Percentiles rank a stretch among this genome's conserved stretches.
Conservation (phyloP, 129 eudicot genomes). For the Silybum marianum region DNA sequence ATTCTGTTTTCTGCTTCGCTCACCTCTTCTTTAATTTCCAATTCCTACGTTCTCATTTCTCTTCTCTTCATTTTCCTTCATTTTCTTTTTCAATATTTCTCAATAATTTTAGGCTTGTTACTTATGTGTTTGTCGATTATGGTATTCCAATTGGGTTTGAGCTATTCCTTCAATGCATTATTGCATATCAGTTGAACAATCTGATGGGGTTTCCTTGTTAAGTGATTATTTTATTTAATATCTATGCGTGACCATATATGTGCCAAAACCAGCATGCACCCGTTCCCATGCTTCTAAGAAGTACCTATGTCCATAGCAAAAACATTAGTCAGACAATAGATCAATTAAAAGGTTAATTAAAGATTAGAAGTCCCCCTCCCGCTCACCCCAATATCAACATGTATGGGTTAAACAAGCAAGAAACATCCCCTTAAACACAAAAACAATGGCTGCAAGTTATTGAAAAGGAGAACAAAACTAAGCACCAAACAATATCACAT, state of each 20-base stretch:
- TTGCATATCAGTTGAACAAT: not conserved
- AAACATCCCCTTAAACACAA: not conserved
- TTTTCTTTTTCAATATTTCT: not conserved
- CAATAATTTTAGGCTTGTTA: not conserved
- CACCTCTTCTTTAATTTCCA: not conserved
- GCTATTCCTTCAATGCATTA: conserved; percentile 8
- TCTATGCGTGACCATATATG: conserved; percentile 3
- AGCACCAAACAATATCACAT: conserved; percentile 2
- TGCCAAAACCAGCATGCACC: conserved; percentile 19
- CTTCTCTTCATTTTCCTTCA: not conserved
- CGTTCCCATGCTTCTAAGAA: conserved; percentile 25
- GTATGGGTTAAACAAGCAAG: conserved; percentile 7
- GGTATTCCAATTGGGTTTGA: not conserved
- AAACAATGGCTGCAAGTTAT: not conserved
- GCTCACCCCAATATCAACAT: conserved; percentile 12
- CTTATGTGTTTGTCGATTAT: not conserved
- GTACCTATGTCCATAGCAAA: conserved; percentile 24
- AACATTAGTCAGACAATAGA: conserved; percentile 8
- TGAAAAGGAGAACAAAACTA: not conserved
- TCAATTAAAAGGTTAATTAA: not conserved
- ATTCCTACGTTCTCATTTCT: not conserved
- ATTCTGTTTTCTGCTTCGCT: not conserved
- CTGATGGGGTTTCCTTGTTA: conserved; percentile 1
- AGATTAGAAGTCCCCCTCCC: conserved; percentile 23
- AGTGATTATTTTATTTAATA: not conserved